Base-by-base conservation (phyloP, 495 filamentous ascomycete genomes). In the Penicillium riverlandense region DNA sequence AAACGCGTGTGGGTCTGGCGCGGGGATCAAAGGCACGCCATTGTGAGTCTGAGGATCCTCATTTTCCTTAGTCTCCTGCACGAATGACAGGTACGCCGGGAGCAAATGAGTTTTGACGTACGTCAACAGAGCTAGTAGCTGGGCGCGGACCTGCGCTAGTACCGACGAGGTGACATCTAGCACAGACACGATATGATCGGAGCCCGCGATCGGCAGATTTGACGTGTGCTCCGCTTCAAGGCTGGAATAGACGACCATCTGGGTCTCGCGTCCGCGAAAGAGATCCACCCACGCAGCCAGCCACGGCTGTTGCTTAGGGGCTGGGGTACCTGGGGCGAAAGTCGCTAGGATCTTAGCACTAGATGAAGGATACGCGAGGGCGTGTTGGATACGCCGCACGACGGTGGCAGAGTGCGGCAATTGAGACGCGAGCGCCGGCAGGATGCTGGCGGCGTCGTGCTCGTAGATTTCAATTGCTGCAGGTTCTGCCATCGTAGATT, bases 201-300 rank as follows among this genome's bases (percentile, higher is more conserved):
- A 11, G 37, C 29, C 40, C 4, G 22, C 6, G 49, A 58, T 55
- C 46, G 44, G 50, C 38, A 39, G 31, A 13, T 44, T 50, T 49
- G 47, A 55, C 41, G 57, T 55, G 49, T 46, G 40, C 35, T 55
- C 47, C 43, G 52, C 54, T 49, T 84, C 82, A 1, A 78, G 50
- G 13, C 76, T 79, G 28, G 64, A 71, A 48, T 78, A 85, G 4
- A 85, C 22, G 70, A 76, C 74, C 11, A 79, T 63, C 49, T 84
- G 74, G 13, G 82, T 85, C 48, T 84, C 77, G 0, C 75, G 75
- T 6, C 66, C 71, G 8, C 69, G 55, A 29, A 69, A 69, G 22
- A 83, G 62, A 57, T 86, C 79, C 11, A 82, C 62, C 47, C 72
- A 76, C 1, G 76, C 79, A 13, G 77, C 75, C 10, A 76, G 69